A percentile compares a stretch with the other conserved stretches of the same genome.
Conservation (phyloP, 805 yeast genomes). For the Candida anglica region DNA sequence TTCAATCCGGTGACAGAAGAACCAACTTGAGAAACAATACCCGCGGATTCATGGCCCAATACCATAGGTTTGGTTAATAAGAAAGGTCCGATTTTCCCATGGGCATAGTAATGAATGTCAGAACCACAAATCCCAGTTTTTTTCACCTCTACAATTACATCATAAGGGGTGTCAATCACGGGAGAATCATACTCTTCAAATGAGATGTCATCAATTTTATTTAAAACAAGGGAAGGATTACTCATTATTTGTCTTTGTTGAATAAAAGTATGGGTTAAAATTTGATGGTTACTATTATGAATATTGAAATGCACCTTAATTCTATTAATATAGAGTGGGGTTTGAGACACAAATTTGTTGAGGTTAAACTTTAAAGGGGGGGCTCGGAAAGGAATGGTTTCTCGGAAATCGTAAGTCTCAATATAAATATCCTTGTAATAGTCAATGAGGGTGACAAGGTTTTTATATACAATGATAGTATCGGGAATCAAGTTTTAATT, state of each 20-base stretch:
- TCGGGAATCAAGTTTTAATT: too few relatives aligned
- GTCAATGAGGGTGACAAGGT: too few relatives aligned
- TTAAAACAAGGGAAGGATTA: slow-evolving; percentile 59
- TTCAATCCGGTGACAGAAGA: slow-evolving; percentile 56
- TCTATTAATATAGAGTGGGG: too few relatives aligned
- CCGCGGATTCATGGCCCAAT: slow-evolving; percentile 85
- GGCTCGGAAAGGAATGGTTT: neutral
- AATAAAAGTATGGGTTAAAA: too few relatives aligned
- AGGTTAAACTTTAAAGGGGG: neutral
- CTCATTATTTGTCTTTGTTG: slow-evolving; percentile 14
- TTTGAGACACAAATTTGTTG: too few relatives aligned
- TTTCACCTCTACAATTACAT: slow-evolving; percentile 70
- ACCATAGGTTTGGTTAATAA: slow-evolving; percentile 77
- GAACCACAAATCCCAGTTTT: slow-evolving; percentile 89
- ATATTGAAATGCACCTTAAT: too few relatives aligned
- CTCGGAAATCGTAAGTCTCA: too few relatives aligned
- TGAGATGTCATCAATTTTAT: slow-evolving; percentile 57
- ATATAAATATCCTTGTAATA: too few relatives aligned
- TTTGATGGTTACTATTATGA: too few relatives aligned
- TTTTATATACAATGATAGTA: too few relatives aligned
- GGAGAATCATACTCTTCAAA: slow-evolving; percentile 72
- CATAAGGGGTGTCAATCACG: slow-evolving; percentile 53
- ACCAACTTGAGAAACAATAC: slow-evolving; percentile 71
- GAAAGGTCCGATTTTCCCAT: slow-evolving; percentile 76
- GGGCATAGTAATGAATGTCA: slow-evolving; percentile 77